A percentile compares a stretch with the other conserved stretches of the same genome.
Conservation (phyloP, 768 basidiomycete genomes). For the Leccinum barrowsii region DNA sequence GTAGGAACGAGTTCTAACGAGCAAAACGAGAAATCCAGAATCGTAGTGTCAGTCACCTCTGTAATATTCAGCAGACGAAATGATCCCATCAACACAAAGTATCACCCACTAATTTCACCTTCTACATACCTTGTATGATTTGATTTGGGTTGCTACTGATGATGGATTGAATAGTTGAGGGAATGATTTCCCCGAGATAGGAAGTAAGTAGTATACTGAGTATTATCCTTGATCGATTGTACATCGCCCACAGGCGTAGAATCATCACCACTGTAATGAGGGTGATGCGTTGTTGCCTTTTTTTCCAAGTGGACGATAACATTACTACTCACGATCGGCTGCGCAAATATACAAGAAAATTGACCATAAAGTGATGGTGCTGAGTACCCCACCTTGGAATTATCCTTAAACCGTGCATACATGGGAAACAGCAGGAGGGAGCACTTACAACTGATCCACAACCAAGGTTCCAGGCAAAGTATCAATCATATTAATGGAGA, state of each 20-base stretch:
- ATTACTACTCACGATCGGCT: background rate
- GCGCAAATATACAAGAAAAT: background rate
- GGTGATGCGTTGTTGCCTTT: background rate
- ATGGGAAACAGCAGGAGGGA: background rate
- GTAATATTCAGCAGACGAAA: background rate
- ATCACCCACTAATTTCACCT: background rate
- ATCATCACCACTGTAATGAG: background rate
- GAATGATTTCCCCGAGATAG: background rate
- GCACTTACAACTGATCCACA: background rate
- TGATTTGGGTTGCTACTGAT: background rate
- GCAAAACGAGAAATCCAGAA: background rate
- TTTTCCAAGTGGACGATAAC: background rate
- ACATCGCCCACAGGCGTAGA: background rate
- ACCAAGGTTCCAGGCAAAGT: background rate
- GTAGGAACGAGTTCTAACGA: background rate
- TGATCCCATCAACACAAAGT: background rate
- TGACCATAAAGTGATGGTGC: background rate
- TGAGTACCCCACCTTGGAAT: background rate
- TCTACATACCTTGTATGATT: background rate
- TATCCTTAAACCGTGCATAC: background rate
- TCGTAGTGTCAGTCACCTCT: background rate
- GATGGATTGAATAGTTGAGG: background rate
- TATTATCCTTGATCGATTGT: background rate
- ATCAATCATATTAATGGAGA: background rate
- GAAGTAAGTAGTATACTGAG: background rate